phyloP scores from a whole-genome alignment of 495 filamentous ascomycete genomes.

The Aspergillus steynii region DNA sequence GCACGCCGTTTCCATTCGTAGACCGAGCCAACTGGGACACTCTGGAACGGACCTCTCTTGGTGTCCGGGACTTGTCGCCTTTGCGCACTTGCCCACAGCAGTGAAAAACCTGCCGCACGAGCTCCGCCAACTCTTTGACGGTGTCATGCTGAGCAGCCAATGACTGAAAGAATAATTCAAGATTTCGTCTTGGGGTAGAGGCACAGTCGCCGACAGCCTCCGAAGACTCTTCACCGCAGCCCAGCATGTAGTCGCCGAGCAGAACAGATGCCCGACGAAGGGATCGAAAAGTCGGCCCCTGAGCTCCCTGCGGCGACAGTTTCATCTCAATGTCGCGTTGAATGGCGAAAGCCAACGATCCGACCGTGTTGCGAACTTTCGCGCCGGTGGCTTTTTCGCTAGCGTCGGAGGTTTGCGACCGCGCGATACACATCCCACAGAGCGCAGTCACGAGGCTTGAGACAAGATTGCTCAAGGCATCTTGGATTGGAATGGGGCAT shows the following conservation, averaged over 20 bases:
- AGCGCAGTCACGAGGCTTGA: constrained; percentile 43
- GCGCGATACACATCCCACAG: constrained; percentile 45
- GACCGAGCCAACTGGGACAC: constrained; percentile 31
- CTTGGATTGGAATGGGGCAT: constrained; percentile 44
- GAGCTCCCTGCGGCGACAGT: constrained; percentile 6
- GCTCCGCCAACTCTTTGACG: constrained; percentile 39
- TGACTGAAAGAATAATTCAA: constrained; percentile 25
- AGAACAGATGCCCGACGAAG: constrained; percentile 42
- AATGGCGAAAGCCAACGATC: constrained; percentile 26
- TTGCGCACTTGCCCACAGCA: constrained; percentile 32
- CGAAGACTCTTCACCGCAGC: constrained; percentile 27
- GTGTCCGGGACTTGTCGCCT: constrained; percentile 22
- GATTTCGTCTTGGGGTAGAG: constrained; percentile 16
- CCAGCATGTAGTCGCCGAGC: constrained; percentile 35
- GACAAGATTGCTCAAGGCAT: constrained; percentile 45
- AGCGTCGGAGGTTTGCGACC: constrained; percentile 27
- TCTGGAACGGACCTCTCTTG: constrained; percentile 30
- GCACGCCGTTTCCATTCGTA: constrained; percentile 23
- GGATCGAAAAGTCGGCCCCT: constrained; percentile 24
- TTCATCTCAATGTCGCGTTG: constrained; percentile 27
- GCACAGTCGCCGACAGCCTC: constrained; percentile 12
- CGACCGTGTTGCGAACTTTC: constrained; percentile 32
- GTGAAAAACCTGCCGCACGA: constrained; percentile 39
- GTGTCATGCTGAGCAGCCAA: constrained; percentile 33
- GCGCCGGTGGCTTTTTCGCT: constrained; percentile 17